Percentiles rank a stretch among this genome's conserved stretches.
Evolutionary conservation across 2,329 filamentous ascomycete genomes (phyloP).

Genomic region (Stagonosporopsis rhizophila): DNA sequence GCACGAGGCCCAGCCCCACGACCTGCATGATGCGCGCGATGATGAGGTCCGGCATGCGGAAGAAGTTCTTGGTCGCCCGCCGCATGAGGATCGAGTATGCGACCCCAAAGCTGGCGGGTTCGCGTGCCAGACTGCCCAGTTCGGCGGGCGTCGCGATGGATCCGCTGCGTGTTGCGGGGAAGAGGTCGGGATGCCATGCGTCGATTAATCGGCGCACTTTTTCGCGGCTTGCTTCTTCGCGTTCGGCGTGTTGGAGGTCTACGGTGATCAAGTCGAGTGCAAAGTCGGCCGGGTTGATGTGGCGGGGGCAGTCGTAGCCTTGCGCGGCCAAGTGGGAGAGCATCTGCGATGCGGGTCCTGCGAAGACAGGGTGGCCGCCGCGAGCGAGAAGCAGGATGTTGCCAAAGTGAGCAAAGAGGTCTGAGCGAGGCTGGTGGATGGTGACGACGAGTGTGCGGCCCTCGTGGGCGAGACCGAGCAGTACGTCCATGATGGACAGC

Average conservation of each 20-base stretch:
- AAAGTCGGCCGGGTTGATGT: conserved; percentile 80
- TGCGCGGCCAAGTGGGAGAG: conserved; percentile 67
- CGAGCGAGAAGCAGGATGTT: conserved; percentile 74
- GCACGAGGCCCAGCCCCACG: conserved; percentile 45
- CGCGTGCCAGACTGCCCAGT: conserved; percentile 71
- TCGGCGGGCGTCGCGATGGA: conserved; percentile 72
- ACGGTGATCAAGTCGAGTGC: conserved; percentile 79
- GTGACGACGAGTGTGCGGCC: conserved; percentile 78
- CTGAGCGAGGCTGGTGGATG: conserved; percentile 78
- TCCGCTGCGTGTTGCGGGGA: conserved; percentile 32
- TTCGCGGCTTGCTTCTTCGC: conserved; percentile 68
- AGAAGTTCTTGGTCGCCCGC: conserved; percentile 69
- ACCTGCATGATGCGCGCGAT: conserved; percentile 50
- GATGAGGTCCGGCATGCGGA: conserved; percentile 48
- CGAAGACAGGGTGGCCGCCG: conserved; percentile 72
- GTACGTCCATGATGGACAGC: conserved; percentile 72
- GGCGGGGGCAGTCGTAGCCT: conserved; percentile 69
- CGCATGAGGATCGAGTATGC: conserved; percentile 73
- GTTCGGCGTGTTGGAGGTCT: conserved; percentile 70
- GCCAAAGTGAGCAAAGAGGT: conserved; percentile 74
- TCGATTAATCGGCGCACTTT: conserved; percentile 68
- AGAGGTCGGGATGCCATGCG: conserved; percentile 58
- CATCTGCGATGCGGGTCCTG: conserved; percentile 69
- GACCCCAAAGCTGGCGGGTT: conserved; percentile 65
- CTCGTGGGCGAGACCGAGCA: conserved; percentile 73